phyloP scores from a whole-genome alignment of 441 rosid genomes.

The Croton setiger region DNA sequence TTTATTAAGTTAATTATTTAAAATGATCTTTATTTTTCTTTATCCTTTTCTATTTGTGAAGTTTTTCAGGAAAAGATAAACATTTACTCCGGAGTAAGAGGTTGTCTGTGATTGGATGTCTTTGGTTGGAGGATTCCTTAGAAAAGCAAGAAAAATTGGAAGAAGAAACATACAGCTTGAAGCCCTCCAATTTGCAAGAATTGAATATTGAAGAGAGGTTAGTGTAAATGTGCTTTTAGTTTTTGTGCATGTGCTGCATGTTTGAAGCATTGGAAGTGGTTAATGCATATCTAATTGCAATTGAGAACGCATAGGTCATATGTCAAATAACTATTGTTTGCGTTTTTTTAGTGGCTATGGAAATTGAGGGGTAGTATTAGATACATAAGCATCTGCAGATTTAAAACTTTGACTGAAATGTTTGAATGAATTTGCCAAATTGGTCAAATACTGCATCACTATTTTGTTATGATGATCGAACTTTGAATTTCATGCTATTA shows the following conservation, averaged over 20 bases:
- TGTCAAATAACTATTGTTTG: background rate
- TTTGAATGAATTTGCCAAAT: background rate
- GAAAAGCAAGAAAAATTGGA: conserved; percentile 48
- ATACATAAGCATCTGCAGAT: no score
- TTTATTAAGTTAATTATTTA: no score
- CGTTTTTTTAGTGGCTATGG: background rate
- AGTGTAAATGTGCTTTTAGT: conserved; percentile 28
- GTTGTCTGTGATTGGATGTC: conserved; percentile 54
- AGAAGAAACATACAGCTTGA: conserved; percentile 64
- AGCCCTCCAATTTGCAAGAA: conserved; percentile 43
- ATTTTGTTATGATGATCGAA: background rate
- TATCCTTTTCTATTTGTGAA: conserved; percentile 21
- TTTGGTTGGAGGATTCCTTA: conserved; percentile 82
- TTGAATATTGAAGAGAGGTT: conserved; percentile 43
- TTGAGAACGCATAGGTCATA: background rate
- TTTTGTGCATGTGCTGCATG: background rate
- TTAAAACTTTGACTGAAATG: background rate
- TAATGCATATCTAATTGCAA: background rate
- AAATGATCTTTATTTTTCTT: background rate
- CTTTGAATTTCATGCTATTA: background rate
- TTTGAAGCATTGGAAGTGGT: background rate
- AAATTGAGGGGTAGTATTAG: background rate
- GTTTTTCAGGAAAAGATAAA: conserved; percentile 52
- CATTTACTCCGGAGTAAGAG: conserved; percentile 41
- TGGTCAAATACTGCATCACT: background rate